Base-by-base conservation (phyloP, 2,329 filamentous ascomycete species). In the Fusarium poae region DNA sequence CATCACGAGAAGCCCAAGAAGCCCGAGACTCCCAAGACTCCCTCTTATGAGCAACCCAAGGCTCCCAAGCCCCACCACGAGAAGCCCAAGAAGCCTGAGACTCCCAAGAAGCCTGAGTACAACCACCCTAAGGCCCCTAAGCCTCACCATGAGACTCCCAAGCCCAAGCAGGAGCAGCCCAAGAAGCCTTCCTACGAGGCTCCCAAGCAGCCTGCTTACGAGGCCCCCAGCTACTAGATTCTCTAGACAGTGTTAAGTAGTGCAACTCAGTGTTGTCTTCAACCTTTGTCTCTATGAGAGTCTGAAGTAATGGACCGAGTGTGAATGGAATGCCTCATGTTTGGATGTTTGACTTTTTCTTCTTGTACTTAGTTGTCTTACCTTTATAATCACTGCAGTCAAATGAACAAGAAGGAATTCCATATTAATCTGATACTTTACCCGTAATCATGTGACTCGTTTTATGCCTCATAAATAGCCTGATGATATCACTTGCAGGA, bases 331-430 rank as follows among this genome's bases (percentile, higher is more conserved):
- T 15, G 32, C 35, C 25, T 13, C 32, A 62, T 61, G 32, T 43
- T 37, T 60, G 40, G 42, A 49, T 25, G 13, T 40, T 54, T 40
- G 45, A 35, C 32, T 44, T 62, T 45, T 35, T 40, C 45, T 62
- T 62, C 57, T 61, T 45, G 32, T 40, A 61, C 20, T 29, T 62
- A 53, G 20, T 54, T 59, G 27, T 9, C 9, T 54, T 61, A n/a
- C 25, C 20, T 23, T 62, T 54, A 53, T 62, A 62, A 62, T 62
- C 37, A 44, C 34, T 42, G 10, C 43, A 25, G 46, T 32, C 55
- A 20, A 39, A 59, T 57, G 30, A 58, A 35, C 39, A 30, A 45
- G 25, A 49, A 35, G 45, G 45, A 27, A 51, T 51, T 51, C 48
- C 48, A 40, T 39, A 39, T 21, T 10, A 12, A 39, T 1, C 10